These are phyloP conservation scores for Populus trichocarpa DNA, from an alignment of 441 rosid species.

Conservation along the genomic window DNA sequence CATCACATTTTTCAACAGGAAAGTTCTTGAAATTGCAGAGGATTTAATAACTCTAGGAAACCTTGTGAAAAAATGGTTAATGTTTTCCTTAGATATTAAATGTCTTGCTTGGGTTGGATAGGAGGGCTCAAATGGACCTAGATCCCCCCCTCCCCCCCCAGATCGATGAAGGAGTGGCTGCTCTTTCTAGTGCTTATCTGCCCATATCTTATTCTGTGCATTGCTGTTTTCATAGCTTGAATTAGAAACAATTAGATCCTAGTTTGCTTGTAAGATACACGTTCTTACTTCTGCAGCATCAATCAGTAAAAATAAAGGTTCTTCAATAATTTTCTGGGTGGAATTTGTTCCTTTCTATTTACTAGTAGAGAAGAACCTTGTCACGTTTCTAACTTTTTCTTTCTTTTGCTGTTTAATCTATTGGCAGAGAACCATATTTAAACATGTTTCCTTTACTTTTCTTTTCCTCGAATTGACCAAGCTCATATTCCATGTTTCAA, in stretches of 20 bases:
- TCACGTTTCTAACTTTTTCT: neutral
- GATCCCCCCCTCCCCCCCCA: neutral
- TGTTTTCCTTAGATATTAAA: neutral
- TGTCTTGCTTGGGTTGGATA: neutral
- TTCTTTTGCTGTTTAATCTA: neutral
- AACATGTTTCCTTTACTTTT: neutral
- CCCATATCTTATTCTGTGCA: neutral
- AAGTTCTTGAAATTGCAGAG: neutral
- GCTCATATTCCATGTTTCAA: neutral
- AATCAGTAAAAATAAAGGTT: neutral
- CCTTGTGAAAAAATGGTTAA: neutral
- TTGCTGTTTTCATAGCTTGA: neutral
- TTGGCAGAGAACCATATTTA: neutral
- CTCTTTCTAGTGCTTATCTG: neutral
- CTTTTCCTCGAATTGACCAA: neutral
- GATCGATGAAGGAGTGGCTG: neutral
- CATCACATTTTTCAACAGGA: too few species aligned
- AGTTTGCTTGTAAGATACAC: neutral
- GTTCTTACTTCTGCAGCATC: neutral
- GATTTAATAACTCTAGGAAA: neutral
- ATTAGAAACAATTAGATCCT: neutral
- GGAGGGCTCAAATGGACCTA: neutral
- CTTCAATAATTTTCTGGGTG: neutral
- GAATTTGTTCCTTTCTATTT: neutral
- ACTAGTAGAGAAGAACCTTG: neutral